Conservation (phyloP, 169 alveolate species). For the Plasmodium vivax region DNA sequence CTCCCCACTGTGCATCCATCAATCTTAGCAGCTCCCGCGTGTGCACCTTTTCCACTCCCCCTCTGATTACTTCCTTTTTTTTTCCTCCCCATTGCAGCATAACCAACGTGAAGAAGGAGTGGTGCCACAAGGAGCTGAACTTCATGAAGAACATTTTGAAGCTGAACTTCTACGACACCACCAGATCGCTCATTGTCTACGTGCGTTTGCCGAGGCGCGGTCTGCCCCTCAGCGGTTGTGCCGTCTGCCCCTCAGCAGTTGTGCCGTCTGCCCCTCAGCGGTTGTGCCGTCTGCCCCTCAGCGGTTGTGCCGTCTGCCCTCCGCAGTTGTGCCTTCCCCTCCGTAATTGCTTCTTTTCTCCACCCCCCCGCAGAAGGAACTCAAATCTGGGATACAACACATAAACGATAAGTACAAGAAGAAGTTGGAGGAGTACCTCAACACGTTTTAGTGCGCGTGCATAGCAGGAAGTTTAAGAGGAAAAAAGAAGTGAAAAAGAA, state of each 20-base stretch:
- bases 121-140: slow-evolving; percentile 67
- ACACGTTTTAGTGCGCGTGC: background rate
- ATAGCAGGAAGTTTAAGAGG: background rate
- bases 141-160: slow-evolving; percentile 63
- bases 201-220: slow-evolving; percentile 4
- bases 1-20: background rate
- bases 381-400: slow-evolving; percentile 50
- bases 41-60: background rate
- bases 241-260: too few species aligned
- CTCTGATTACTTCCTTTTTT: background rate
- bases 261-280: too few species aligned
- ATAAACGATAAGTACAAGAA: slow-evolving; percentile 51
- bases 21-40: background rate
- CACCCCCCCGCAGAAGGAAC: slow-evolving; percentile 20
- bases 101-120: slow-evolving; percentile 66
- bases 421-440: slow-evolving; percentile 44
- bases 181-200: slow-evolving; percentile 62
- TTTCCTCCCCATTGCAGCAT: slow-evolving; percentile 9
- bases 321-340: background rate
- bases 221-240: background rate
- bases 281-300: too few species aligned
- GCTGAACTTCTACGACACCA: slow-evolving; percentile 57
- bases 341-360: background rate
- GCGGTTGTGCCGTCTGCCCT: too few species aligned
- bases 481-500: background rate